Evolutionary conservation across 768 basidiomycete species (phyloP), one percentile per base, ranked within the genome.

Genomic region (Amanita inopinata): DNA sequence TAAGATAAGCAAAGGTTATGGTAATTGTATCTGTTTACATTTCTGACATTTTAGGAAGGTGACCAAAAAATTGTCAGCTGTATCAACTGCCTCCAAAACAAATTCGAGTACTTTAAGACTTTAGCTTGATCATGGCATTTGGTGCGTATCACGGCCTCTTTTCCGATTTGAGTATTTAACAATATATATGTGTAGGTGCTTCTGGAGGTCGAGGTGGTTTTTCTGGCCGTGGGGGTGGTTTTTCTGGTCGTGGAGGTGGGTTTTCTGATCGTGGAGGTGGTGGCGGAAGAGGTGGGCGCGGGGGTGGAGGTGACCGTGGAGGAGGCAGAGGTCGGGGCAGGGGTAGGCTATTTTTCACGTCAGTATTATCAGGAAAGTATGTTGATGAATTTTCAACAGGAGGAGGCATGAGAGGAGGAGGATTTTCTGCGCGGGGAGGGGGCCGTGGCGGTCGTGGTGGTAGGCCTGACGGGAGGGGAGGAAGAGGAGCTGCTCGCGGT

Each of bases 121-220:
- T 19, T 17, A 27, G 40, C 30, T 22, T 23, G 20, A 31, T 20
- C 10, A 41, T 41, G 40, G 40, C 40, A 22, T 41, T 33, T 31
- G 40, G 40, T 41, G 2, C 19, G 10, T 24, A 19, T 27, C n/a
- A 6, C 4, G 14, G n/a, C 4, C 14, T 19, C n/a, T 31, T 11
- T 31, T 41, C 3, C 1, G 2, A 9, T 17, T 14, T 12, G 12
- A 7, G 27, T 7, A 28, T n/a, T 28, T 7, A 28, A 28, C n/a
- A 28, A 43, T 12, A 18, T 5, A n/a, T 31, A 10, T 43, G 32
- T 18, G 25, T 42, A 70, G 70, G 70, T 54, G 66, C 63, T 66
- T 71, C 83, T 61, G 88, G 88, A 47, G 79, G 80, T 54, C 80
- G 87, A 48, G 86, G 86, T 24, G 80, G 80, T 51, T 81, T 80